These are phyloP conservation scores for Dittrichia graveolens DNA, from an alignment of 129 eudicot genomes.

Conservation along the genomic window DNA sequence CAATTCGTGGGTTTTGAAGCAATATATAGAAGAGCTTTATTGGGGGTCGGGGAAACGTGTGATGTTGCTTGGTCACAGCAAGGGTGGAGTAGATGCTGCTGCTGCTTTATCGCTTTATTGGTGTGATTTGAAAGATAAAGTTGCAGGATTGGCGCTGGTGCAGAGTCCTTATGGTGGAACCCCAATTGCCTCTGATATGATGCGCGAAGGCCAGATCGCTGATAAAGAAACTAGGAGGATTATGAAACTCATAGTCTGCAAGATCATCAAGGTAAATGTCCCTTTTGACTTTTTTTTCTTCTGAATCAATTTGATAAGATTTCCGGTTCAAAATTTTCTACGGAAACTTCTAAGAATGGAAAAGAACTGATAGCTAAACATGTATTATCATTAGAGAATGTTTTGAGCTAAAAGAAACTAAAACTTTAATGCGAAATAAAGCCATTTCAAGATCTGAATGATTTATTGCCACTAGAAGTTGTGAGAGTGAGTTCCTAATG, in stretches of 20 bases:
- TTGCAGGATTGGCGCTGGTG: constrained; percentile 85
- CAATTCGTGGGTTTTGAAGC: constrained; percentile 87
- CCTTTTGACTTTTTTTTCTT: constrained; percentile 21
- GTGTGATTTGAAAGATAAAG: constrained; percentile 68
- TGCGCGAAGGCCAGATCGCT: constrained; percentile 94
- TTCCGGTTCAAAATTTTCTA: neutral
- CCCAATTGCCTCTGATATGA: constrained; percentile 94
- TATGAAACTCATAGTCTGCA: constrained; percentile 81
- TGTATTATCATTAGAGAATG: neutral
- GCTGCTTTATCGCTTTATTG: constrained; percentile 90
- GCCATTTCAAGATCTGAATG: no score
- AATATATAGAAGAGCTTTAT: constrained; percentile 82
- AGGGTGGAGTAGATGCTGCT: constrained; percentile 98
- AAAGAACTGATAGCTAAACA: neutral
- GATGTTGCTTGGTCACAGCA: constrained; percentile 97
- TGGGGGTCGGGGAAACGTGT: constrained; percentile 99
- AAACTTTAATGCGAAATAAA: no score
- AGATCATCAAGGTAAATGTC: constrained; percentile 65
- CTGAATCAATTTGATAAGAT: neutral
- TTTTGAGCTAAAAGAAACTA: no score
- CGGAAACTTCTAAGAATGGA: neutral
- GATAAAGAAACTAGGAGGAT: constrained; percentile 78
- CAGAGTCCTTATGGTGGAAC: constrained; percentile 99
- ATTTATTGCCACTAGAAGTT: no score
- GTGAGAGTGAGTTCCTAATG: no score